Evolutionary conservation across 1,139 yeast genomes (phyloP).

Genomic region (Kodamaea suecica): DNA sequence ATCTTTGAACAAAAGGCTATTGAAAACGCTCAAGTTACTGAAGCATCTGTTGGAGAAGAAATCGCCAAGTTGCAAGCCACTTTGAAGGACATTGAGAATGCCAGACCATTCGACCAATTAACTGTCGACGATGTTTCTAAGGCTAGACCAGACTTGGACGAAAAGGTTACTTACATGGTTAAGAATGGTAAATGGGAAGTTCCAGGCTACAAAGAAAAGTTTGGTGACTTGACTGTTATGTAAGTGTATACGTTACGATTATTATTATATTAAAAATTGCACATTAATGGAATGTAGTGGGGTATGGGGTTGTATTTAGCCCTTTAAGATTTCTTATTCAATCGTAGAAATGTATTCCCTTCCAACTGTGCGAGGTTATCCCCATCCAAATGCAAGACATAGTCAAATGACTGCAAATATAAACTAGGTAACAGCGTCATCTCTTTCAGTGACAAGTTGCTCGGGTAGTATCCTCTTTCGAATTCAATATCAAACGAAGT

Average conservation of each 20-base stretch:
- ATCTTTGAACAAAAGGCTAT: slow-evolving; percentile 93
- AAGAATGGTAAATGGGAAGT: slow-evolving; percentile 97
- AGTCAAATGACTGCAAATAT: slow-evolving; percentile 4
- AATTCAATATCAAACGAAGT: slow-evolving; percentile 33
- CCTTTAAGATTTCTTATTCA: too few relatives aligned
- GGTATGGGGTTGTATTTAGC: too few relatives aligned
- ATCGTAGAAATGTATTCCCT: neutral
- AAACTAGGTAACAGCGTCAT: slow-evolving; percentile 1
- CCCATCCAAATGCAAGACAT: neutral
- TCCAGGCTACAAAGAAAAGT: slow-evolving; percentile 97
- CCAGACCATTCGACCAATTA: slow-evolving; percentile 96
- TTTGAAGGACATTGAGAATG: slow-evolving; percentile 87
- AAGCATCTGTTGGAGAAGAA: slow-evolving; percentile 82
- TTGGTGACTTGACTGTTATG: slow-evolving; percentile 94
- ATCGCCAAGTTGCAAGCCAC: slow-evolving; percentile 83
- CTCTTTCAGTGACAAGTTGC: slow-evolving; percentile 1
- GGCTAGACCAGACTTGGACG: slow-evolving; percentile 97
- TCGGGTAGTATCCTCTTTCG: slow-evolving; percentile 27
- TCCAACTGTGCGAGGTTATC: neutral
- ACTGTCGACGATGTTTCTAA: slow-evolving; percentile 91
- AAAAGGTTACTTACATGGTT: slow-evolving; percentile 92
- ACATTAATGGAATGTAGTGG: too few relatives aligned
- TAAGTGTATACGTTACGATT: slow-evolving; percentile 26
- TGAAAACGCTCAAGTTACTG: slow-evolving; percentile 94
- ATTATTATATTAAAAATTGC: neutral